Percentiles rank a stretch among this genome's conserved stretches.
phyloP scores from a whole-genome alignment of 371 early-diverging fungal species.

The Mortierella polycephala region DNA sequence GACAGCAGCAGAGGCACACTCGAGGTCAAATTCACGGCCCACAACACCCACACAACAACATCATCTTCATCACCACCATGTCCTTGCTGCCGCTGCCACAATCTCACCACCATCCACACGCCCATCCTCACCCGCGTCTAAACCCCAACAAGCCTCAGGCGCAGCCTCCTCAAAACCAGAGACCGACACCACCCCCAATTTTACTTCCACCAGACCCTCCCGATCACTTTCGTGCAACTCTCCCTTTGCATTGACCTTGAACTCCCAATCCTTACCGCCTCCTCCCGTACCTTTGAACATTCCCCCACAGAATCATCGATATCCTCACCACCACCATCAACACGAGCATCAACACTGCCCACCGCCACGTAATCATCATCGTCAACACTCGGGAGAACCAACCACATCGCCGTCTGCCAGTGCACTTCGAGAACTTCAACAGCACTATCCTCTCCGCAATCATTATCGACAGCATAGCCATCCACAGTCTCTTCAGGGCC shows the following conservation, averaged over 20 bases:
- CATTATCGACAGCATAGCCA: constrained; percentile 23
- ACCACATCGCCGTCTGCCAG: no score
- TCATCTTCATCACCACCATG: neutral
- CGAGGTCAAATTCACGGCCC: no score
- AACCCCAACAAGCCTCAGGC: neutral
- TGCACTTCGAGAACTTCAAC: neutral
- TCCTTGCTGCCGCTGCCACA: neutral
- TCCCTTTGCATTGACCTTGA: constrained; percentile 1
- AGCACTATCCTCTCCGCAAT: neutral
- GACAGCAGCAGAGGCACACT: neutral
- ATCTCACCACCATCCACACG: neutral
- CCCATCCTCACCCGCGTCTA: neutral
- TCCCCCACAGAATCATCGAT: no score
- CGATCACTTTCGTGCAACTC: constrained; percentile 1
- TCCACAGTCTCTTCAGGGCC: constrained; percentile 16
- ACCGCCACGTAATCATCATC: constrained; percentile 6
- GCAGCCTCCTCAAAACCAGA: neutral
- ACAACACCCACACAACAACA: neutral
- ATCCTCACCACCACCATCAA: neutral
- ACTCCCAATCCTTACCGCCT: neutral
- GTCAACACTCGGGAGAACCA: constrained; percentile 1
- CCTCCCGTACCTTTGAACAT: neutral
- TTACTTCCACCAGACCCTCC: neutral
- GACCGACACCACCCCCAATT: neutral
- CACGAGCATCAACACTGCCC: constrained; percentile 7